These are phyloP conservation scores for Xerocomellus intermedius DNA, from an alignment of 768 basidiomycete species.

Conservation along the genomic window DNA sequence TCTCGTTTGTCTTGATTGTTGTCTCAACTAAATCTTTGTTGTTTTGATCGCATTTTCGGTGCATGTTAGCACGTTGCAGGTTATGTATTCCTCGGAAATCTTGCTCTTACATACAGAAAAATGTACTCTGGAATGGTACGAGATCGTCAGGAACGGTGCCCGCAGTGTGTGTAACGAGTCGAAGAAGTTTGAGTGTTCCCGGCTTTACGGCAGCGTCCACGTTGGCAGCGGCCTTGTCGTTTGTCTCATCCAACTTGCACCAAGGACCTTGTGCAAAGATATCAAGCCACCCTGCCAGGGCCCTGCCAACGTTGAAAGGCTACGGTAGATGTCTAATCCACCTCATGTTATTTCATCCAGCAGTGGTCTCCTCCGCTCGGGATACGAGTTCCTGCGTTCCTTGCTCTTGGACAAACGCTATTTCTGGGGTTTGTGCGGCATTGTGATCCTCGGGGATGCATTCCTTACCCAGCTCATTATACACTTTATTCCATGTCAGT, in stretches of 20 bases:
- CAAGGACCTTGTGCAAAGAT: no score
- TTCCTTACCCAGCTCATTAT: constrained; percentile 79
- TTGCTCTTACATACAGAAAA: constrained; percentile 8
- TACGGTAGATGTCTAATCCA: constrained; percentile 6
- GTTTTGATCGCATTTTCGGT: constrained; percentile 15
- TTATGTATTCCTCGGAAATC: constrained; percentile 12
- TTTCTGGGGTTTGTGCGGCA: constrained; percentile 64
- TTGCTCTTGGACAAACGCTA: constrained; percentile 51
- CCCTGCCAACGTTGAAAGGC: no score
- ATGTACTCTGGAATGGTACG: not conserved
- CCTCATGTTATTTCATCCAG: not conserved
- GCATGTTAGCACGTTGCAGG: constrained; percentile 2
- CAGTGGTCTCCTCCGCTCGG: constrained; percentile 1
- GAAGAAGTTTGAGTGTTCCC: no score
- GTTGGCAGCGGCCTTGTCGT: not conserved
- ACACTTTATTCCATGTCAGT: constrained; percentile 78
- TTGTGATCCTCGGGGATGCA: constrained; percentile 74
- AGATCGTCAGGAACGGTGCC: not conserved
- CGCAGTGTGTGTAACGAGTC: not conserved
- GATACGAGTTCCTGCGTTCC: constrained; percentile 8
- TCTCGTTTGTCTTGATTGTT: constrained; percentile 5
- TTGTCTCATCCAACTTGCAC: no score
- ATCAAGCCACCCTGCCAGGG: not conserved
- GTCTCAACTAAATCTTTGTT: not conserved
- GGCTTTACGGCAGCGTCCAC: not conserved